Conservation (phyloP, 345 rosid genomes). For the Populus euphratica region DNA sequence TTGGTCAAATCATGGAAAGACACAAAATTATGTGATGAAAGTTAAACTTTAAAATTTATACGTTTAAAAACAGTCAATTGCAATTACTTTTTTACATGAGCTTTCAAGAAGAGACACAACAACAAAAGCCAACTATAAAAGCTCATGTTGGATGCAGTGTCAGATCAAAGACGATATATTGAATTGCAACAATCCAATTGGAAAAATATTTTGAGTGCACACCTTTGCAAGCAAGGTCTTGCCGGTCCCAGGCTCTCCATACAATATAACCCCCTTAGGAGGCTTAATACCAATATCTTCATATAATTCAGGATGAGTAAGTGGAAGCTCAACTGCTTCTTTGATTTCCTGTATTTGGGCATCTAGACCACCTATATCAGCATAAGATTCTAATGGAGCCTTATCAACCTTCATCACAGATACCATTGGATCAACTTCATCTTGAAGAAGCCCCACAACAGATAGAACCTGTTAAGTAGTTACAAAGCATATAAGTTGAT, state of each 20-base stretch:
- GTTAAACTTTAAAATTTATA: neutral
- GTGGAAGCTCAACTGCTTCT: conserved; percentile 98
- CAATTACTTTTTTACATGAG: neutral
- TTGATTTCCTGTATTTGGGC: conserved; percentile 99
- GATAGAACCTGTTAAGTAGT: conserved; percentile 58
- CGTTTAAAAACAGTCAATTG: neutral
- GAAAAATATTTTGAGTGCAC: neutral
- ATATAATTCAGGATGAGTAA: conserved; percentile 96
- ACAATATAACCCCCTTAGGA: conserved; percentile 96
- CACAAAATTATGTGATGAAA: neutral
- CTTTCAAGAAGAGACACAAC: neutral
- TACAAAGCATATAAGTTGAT: conserved; percentile 1
- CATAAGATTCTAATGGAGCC: conserved; percentile 97
- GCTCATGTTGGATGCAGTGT: neutral
- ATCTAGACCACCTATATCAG: conserved; percentile 97
- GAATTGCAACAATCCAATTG: neutral
- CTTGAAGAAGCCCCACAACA: conserved; percentile 95
- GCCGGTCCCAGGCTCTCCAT: conserved; percentile 99
- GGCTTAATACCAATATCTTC: conserved; percentile 99
- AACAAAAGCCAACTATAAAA: neutral
- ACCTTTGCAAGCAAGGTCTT: conserved; percentile 99
- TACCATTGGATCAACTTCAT: conserved; percentile 99
- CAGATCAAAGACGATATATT: neutral
- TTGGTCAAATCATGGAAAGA: neutral
- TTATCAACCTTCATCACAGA: conserved; percentile 99